A percentile compares a stretch with the other conserved stretches of the same genome.
phyloP scores from a whole-genome alignment of 768 basidiomycete species.

The Lactifluus piperatus region DNA sequence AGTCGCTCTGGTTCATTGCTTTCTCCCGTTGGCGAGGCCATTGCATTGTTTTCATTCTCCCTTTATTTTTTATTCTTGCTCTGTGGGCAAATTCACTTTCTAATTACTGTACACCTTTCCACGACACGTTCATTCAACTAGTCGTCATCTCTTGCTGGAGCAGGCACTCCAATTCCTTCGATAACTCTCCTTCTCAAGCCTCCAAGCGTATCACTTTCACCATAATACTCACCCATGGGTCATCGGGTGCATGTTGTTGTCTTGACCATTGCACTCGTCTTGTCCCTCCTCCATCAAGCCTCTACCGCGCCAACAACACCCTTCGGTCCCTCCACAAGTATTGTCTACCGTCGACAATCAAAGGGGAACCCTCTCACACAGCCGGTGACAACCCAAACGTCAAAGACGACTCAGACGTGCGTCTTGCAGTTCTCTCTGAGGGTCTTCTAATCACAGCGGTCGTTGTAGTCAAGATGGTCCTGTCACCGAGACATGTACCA shows the following conservation, averaged over 20 bases:
- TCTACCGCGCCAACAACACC: neutral
- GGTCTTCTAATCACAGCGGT: neutral
- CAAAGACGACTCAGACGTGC: conserved; percentile 33
- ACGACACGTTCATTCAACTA: conserved; percentile 18
- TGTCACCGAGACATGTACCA: conserved; percentile 30
- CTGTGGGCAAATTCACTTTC: conserved; percentile 29
- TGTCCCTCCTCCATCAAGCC: neutral
- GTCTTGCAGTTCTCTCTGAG: conserved; percentile 18
- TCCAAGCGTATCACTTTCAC: conserved; percentile 14
- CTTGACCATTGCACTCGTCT: neutral
- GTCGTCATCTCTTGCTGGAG: conserved; percentile 28
- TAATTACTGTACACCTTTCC: conserved; percentile 23
- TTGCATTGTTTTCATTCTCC: conserved; percentile 3
- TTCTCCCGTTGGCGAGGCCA: neutral
- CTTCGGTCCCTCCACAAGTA: neutral
- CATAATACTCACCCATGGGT: conserved; percentile 23
- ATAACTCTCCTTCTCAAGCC: conserved; percentile 10
- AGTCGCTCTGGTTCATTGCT: neutral
- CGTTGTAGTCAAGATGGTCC: conserved; percentile 23
- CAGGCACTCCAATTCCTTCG: conserved; percentile 32
- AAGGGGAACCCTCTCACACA: conserved; percentile 24
- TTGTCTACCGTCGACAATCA: conserved; percentile 16
- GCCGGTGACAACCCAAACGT: conserved; percentile 32
- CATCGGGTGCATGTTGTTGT: conserved; percentile 10
- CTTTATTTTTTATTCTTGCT: conserved; percentile 19